Conservation (phyloP, 208 protist species). For the Crithidia expoeki region DNA sequence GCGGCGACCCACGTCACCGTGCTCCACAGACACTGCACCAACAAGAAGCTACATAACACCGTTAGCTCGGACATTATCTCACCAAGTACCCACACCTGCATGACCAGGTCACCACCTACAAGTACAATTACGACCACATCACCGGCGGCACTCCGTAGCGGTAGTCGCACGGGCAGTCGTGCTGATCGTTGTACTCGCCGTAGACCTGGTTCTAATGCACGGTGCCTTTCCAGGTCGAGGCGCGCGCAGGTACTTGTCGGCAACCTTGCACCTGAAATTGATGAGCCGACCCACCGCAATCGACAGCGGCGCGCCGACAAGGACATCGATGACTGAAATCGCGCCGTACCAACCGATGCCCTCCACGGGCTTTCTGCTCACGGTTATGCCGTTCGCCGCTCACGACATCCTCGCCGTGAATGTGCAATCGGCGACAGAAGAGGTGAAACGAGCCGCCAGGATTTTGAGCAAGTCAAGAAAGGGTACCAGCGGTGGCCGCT, state of each 20-base stretch:
- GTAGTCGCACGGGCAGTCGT: constrained; percentile 32
- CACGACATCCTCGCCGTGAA: constrained; percentile 45
- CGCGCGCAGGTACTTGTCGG: constrained; percentile 4
- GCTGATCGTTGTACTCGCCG: constrained; percentile 42
- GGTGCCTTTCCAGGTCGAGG: constrained; percentile 25
- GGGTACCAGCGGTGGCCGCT: constrained; percentile 40
- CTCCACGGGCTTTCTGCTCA: constrained; percentile 43
- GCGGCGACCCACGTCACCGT: constrained; percentile 52
- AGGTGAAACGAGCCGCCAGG: constrained; percentile 24
- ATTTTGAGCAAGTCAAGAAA: constrained; percentile 53
- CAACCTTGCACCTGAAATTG: constrained; percentile 20
- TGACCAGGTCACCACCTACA: constrained; percentile 50
- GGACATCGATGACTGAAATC: constrained; percentile 39
- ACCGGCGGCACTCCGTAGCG: constrained; percentile 19
- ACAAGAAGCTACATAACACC: constrained; percentile 41
- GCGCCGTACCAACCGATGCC: constrained; percentile 60
- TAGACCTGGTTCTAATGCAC: constrained; percentile 40
- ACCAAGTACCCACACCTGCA: constrained; percentile 37
- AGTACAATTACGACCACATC: constrained; percentile 46
- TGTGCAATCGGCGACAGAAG: constrained; percentile 40
- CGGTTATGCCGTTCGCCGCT: constrained; percentile 26
- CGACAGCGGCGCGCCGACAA: constrained; percentile 40
- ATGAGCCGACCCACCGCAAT: constrained; percentile 37
- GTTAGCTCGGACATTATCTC: constrained; percentile 34
- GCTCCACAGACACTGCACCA: constrained; percentile 34